Percentiles rank a stretch among this genome's conserved stretches.
Evolutionary conservation across 2,329 filamentous ascomycete genomes (phyloP).

Genomic region (Nemania sp.): DNA sequence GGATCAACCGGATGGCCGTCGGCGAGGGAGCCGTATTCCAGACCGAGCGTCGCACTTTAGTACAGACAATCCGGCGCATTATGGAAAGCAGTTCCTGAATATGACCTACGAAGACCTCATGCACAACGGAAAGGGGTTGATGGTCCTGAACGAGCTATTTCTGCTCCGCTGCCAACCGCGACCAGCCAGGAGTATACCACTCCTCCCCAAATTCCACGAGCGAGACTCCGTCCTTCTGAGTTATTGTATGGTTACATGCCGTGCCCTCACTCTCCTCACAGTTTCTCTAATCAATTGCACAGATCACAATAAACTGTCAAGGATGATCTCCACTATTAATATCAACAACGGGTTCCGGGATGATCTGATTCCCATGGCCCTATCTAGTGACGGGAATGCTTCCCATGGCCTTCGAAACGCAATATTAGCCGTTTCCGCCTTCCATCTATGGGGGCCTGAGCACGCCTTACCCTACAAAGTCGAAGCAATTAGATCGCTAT

Average conservation of each 20-base stretch:
- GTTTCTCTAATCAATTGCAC: constrained; percentile 30
- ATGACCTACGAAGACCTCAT: constrained; percentile 55
- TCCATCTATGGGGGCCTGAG: constrained; percentile 55
- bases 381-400: constrained; percentile 52
- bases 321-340: constrained; percentile 62
- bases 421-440: constrained; percentile 59
- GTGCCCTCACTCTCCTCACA: background rate
- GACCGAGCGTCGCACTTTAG: constrained; percentile 50
- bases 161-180: constrained; percentile 46
- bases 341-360: constrained; percentile 60
- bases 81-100: constrained; percentile 56
- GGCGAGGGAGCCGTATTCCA: constrained; percentile 49
- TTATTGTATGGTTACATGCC: constrained; percentile 47
- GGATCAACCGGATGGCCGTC: constrained; percentile 59
- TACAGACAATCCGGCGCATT: constrained; percentile 46
- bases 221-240: constrained; percentile 48
- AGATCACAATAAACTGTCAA: constrained; percentile 57
- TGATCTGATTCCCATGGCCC: constrained; percentile 60
- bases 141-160: constrained; percentile 43
- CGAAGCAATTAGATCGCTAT: constrained; percentile 56
- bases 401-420: constrained; percentile 57
- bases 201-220: constrained; percentile 48
- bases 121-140: constrained; percentile 49
- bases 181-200: constrained; percentile 46
- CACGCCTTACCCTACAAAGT: constrained; percentile 58